These are phyloP conservation scores for Heliamphora exappendiculata DNA, from an alignment of 148 eudicot genomes.

Conservation along the genomic window DNA sequence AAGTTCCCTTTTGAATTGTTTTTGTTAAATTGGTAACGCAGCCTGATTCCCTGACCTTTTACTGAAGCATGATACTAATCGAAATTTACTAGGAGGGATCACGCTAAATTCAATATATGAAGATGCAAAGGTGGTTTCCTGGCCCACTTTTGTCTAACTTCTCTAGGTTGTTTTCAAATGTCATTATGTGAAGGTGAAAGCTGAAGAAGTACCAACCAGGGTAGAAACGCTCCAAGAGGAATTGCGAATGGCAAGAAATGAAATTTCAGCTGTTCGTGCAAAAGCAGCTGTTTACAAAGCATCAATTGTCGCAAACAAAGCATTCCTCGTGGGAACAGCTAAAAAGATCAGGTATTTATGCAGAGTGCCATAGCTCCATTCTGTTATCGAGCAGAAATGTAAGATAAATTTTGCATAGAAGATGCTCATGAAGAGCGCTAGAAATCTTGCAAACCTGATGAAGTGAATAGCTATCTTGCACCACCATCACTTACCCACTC, in stretches of 20 bases:
- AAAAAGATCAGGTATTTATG: slow-evolving; percentile 44
- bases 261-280: slow-evolving; percentile 72
- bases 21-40: neutral
- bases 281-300: slow-evolving; percentile 87
- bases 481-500: neutral
- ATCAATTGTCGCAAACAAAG: slow-evolving; percentile 47
- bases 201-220: slow-evolving; percentile 78
- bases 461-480: neutral
- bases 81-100: neutral
- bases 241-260: slow-evolving; percentile 63
- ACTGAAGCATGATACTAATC: neutral
- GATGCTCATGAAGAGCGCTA: neutral
- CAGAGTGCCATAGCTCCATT: neutral
- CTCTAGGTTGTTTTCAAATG: neutral
- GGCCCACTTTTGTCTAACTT: neutral
- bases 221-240: slow-evolving; percentile 72
- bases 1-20: slow-evolving; percentile 14
- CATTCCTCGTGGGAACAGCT: slow-evolving; percentile 53
- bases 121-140: neutral
- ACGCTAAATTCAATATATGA: neutral
- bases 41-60: neutral
- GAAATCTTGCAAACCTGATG: neutral
- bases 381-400: neutral
- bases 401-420: neutral
- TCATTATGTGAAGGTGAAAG: slow-evolving; percentile 57